Percentiles rank a stretch among this genome's conserved stretches.
phyloP scores from a whole-genome alignment of 352 stramenopile species.

The Phytophthora pisi region DNA sequence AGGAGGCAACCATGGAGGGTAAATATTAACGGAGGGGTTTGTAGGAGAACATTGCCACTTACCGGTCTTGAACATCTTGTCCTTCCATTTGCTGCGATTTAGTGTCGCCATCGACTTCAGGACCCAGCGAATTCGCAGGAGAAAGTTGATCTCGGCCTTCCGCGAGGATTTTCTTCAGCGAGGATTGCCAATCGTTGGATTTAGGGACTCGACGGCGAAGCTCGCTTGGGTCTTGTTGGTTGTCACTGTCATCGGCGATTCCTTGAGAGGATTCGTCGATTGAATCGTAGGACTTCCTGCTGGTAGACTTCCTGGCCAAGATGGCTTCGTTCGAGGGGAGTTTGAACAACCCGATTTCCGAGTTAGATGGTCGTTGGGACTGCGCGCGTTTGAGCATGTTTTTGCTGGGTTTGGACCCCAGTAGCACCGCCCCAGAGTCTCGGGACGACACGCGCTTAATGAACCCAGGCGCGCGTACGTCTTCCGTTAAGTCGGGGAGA shows the following conservation, averaged over 20 bases:
- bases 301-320: conserved; percentile 9
- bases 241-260: conserved; percentile 4
- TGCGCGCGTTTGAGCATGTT: conserved; percentile 43
- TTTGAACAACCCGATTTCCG: conserved; percentile 14
- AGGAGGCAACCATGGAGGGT: not conserved
- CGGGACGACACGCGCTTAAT: conserved; percentile 47
- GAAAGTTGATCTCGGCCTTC: conserved; percentile 38
- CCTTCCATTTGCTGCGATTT: conserved; percentile 13
- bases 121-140: not conserved
- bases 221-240: conserved; percentile 23
- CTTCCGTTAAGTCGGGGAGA: conserved; percentile 55
- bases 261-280: conserved; percentile 10
- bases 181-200: conserved; percentile 56
- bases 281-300: not conserved
- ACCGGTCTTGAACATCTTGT: conserved; percentile 11
- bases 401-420: conserved; percentile 22
- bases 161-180: conserved; percentile 62
- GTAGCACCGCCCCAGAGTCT: conserved; percentile 21
- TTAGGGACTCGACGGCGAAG: conserved; percentile 17
- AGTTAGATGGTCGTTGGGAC: conserved; percentile 36
- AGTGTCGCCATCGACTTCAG: conserved; percentile 12
- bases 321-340: conserved; percentile 8
- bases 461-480: conserved; percentile 20
- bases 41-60: not conserved
- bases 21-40: too few species aligned